Evolutionary conservation across 768 basidiomycete genomes (phyloP), one percentile per base, ranked within the genome.

Genomic region (Pleurotus pulmonarius): DNA sequence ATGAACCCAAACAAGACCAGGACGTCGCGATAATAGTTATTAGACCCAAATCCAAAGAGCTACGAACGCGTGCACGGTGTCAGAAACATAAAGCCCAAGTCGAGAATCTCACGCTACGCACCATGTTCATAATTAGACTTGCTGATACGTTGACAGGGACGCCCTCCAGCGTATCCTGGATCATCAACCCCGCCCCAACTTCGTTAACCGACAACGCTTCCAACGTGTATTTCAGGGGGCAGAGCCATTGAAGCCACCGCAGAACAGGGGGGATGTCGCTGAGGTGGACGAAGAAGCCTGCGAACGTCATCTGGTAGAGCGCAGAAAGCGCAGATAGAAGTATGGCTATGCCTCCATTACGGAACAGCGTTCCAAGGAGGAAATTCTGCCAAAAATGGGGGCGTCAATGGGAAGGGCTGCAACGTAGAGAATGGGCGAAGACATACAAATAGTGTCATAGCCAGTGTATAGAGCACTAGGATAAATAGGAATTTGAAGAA

Each of bases 401-500:
- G 20, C 20, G 37, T 53, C 29, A 60, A 46, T 1, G 16, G 37
- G 40, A 37, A 26, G 41, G 41, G 18, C 46, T 37, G 49, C 16
- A 5, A 26, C 25, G 15, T 6, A 56, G n/a, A 37, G 25, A 54
- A 34, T 34, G 18, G 12, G 46, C 6, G 6, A 24, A 22, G 22
- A 75, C 89, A 59, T 63, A 93, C 92, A 67, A 83, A 95, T 41
- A 96, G 80, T 0, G 93, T 93, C 83, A 94, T 91, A 37, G 80
- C 86, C 16, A 97, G 76, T 0, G 87, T 87, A 67, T 87, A 97
- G 18, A 96, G 75, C 16, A 93, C 87, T 15, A 98, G 78, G 59
- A 97, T 89, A 65, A 98, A 83, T 18, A 97, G 75, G 73, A 91
- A 98, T 65, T 97, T 98, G 87, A 97, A 98, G 78, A 88, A 98